phyloP scores from a whole-genome alignment of 768 basidiomycete species.

The Boletus tomentosulus region DNA sequence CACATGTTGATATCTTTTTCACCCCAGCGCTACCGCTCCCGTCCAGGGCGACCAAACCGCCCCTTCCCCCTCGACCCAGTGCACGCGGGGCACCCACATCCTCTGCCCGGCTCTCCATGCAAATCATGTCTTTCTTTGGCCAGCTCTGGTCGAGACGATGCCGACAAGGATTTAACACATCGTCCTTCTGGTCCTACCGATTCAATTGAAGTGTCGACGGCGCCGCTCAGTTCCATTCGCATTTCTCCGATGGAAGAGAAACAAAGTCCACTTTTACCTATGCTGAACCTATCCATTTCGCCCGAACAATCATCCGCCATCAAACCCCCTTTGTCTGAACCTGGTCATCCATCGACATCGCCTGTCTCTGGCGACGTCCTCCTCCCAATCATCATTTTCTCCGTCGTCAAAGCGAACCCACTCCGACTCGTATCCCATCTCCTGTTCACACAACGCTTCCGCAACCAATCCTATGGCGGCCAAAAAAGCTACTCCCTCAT shows the following conservation, averaged over 20 bases:
- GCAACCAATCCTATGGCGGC: constrained; percentile 35
- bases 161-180: neutral
- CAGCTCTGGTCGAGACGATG: constrained; percentile 53
- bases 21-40: too few species aligned
- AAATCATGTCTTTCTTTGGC: too few species aligned
- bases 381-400: constrained; percentile 88
- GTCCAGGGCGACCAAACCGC: too few species aligned
- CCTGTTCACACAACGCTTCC: constrained; percentile 33
- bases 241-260: neutral
- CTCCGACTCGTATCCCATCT: constrained; percentile 60
- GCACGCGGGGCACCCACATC: too few species aligned
- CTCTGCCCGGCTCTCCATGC: too few species aligned
- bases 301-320: neutral
- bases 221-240: constrained; percentile 1
- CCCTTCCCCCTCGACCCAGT: too few species aligned
- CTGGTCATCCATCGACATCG: constrained; percentile 29
- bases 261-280: constrained; percentile 4
- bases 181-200: neutral
- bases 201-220: constrained; percentile 3
- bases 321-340: constrained; percentile 5
- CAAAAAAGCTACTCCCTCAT: constrained; percentile 92
- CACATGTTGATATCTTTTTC: too few species aligned
- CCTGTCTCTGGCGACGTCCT: constrained; percentile 85
- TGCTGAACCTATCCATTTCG: constrained; percentile 4
- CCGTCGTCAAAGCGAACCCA: constrained; percentile 91